Conservation (phyloP, 2,329 filamentous ascomycete genomes). For the Nakataea oryzae region DNA sequence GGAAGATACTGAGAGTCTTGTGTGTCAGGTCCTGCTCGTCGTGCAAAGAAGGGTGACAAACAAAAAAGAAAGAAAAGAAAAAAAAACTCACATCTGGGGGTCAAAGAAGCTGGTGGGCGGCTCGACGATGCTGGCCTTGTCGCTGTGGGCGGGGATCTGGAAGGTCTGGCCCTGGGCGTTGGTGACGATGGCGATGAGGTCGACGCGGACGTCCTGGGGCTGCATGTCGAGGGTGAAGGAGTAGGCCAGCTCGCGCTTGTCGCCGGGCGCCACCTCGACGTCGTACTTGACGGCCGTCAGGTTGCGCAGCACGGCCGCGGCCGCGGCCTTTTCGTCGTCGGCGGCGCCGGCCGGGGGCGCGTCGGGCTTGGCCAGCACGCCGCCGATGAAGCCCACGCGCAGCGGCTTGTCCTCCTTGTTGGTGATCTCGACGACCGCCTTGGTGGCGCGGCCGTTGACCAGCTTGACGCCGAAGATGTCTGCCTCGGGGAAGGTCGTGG, state of each 20-base stretch:
- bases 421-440: slow-evolving; percentile 69
- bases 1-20: slow-evolving; percentile 64
- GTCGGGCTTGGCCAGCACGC: slow-evolving; percentile 54
- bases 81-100: slow-evolving; percentile 43
- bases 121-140: slow-evolving; percentile 67
- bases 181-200: slow-evolving; percentile 62
- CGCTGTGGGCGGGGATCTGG: slow-evolving; percentile 72
- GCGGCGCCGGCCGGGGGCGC: slow-evolving; percentile 33
- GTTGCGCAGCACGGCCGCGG: slow-evolving; percentile 61
- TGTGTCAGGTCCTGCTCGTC: not conserved
- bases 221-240: slow-evolving; percentile 85
- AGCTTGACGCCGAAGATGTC: slow-evolving; percentile 94
- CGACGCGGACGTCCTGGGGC: slow-evolving; percentile 76
- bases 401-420: slow-evolving; percentile 76
- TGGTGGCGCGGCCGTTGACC: slow-evolving; percentile 81
- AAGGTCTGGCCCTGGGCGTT: slow-evolving; percentile 58
- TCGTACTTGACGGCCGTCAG: slow-evolving; percentile 69
- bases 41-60: not conserved
- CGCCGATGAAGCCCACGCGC: slow-evolving; percentile 65
- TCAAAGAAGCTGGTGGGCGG: slow-evolving; percentile 16
- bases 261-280: slow-evolving; percentile 62
- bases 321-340: not conserved
- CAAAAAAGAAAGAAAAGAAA: not conserved
- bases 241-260: slow-evolving; percentile 69
- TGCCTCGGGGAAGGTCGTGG: slow-evolving; percentile 53